Conservation (phyloP, 331 rosid species). For the Quercus phellos region DNA sequence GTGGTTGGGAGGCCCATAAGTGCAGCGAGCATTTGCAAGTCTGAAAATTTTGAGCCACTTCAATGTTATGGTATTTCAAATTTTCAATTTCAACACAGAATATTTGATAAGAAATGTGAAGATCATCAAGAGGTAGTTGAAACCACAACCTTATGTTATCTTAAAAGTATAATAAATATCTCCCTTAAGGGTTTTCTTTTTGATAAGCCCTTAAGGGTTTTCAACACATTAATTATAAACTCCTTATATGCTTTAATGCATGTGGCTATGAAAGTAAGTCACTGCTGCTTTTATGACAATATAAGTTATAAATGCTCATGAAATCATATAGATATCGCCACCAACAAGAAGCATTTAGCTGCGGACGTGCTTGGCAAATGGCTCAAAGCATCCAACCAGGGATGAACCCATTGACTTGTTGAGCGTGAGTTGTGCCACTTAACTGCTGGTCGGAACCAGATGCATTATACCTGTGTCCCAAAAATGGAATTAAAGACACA, state of each 20-base stretch:
- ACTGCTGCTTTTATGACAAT: constrained; percentile 36
- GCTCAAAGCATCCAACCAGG: constrained; percentile 95
- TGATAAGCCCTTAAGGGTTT: background rate
- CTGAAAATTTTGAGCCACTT: background rate
- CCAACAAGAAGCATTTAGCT: constrained; percentile 20
- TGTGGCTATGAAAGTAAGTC: constrained; percentile 32
- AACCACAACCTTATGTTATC: background rate
- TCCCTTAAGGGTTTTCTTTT: background rate
- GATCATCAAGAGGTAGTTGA: background rate
- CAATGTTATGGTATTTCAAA: background rate
- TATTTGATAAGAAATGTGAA: background rate
- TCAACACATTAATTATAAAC: constrained; percentile 20
- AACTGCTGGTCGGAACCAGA: constrained; percentile 68
- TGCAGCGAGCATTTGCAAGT: background rate
- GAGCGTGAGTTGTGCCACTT: constrained; percentile 51
- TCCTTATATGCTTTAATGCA: constrained; percentile 20
- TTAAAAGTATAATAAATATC: background rate
- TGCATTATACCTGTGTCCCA: constrained; percentile 43
- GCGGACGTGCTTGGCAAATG: background rate
- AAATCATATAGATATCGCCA: constrained; percentile 33
- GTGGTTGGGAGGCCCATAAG: background rate
- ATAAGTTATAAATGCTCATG: constrained; percentile 28
- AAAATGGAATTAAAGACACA: constrained; percentile 8
- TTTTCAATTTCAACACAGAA: background rate
- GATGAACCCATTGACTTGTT: constrained; percentile 74